A percentile compares a stretch with the other conserved stretches of the same genome.
These are phyloP conservation scores for Berkeleyomyces basicola DNA, from an alignment of 2,329 filamentous ascomycete species.

Conservation along the genomic window DNA sequence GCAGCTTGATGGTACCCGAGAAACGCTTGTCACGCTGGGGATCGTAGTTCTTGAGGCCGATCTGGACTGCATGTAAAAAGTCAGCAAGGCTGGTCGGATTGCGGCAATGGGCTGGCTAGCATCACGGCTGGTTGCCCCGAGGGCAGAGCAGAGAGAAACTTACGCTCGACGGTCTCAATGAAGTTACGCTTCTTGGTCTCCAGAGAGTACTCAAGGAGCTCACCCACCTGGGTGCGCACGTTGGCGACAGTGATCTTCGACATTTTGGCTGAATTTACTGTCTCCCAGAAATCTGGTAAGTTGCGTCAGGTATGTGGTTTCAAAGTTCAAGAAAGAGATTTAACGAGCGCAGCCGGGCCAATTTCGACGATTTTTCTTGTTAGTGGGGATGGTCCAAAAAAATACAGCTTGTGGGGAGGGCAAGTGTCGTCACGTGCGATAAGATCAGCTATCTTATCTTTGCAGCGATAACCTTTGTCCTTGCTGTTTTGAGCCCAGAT, in stretches of 20 bases:
- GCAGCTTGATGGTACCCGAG: constrained; percentile 95
- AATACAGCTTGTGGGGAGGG: constrained; percentile 12
- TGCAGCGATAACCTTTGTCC: not conserved
- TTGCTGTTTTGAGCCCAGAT: not conserved
- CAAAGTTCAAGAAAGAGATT: constrained; percentile 5
- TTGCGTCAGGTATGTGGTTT: constrained; percentile 10
- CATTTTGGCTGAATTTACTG: constrained; percentile 47
- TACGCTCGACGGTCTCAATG: constrained; percentile 68
- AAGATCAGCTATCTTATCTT: not conserved
- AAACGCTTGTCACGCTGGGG: constrained; percentile 99
- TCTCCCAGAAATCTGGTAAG: constrained; percentile 46
- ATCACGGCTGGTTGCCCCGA: not conserved
- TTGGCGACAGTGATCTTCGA: constrained; percentile 84
- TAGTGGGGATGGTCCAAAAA: constrained; percentile 1
- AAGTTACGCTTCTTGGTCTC: constrained; percentile 97
- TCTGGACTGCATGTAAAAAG: constrained; percentile 36
- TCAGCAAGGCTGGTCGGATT: not conserved
- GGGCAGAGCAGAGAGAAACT: constrained; percentile 13
- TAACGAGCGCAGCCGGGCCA: not conserved
- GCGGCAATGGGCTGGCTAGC: not conserved
- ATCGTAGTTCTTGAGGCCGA: constrained; percentile 97
- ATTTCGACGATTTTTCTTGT: not conserved
- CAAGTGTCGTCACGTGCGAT: constrained; percentile 11
- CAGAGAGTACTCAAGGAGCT: constrained; percentile 87
- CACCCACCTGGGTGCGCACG: constrained; percentile 86